Evolutionary conservation across 805 yeast genomes (phyloP), one percentile per base, ranked within the genome.

Genomic region (Spathaspora hagerdaliae): DNA sequence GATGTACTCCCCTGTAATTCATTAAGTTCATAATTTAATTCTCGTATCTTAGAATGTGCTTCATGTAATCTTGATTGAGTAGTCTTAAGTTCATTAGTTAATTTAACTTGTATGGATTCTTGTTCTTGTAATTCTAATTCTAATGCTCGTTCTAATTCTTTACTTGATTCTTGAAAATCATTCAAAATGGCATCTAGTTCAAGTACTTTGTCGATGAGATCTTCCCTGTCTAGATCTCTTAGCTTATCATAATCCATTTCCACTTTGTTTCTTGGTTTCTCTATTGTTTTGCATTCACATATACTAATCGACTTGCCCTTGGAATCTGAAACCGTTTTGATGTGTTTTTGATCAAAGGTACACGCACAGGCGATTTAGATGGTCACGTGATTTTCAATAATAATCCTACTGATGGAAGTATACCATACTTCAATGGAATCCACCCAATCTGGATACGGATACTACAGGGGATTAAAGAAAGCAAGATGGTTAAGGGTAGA

Each of bases 141-240:
- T 36, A 73, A 58, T 0, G 74, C 75, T 41, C 59, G 70, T 45
- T 74, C 78, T 31, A 73, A 56, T 38, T 73, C 78, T 43, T 62
- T 68, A 46, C 73, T 67, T 4, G 74, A 67, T 35, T 67, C 73
- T 47, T 71, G 75, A 48, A 72, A 73, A 47, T 73, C 77, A 19
- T 51, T 46, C 26, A 71, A 56, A 43, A 69, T 75, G 15, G 49
- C 53, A 45, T 72, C 76, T 13, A 72, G 59, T 39, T 66, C 70
- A 6, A 64, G 29, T 36, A 71, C 59, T 36, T 39, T 39, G 6
- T 38, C 27, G 29, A 50, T 43, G 5, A 50, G 43, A 5, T 47
- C 48, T 10, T 45, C 47, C 36, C 43, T 45, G 7, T 48, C 27
- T 14, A 45, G 36, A 2, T 19, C 19, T 27, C 4, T 3, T 15